Base-by-base conservation (phyloP, 2,329 filamentous ascomycete species). In the Stenocarpella maydis region DNA sequence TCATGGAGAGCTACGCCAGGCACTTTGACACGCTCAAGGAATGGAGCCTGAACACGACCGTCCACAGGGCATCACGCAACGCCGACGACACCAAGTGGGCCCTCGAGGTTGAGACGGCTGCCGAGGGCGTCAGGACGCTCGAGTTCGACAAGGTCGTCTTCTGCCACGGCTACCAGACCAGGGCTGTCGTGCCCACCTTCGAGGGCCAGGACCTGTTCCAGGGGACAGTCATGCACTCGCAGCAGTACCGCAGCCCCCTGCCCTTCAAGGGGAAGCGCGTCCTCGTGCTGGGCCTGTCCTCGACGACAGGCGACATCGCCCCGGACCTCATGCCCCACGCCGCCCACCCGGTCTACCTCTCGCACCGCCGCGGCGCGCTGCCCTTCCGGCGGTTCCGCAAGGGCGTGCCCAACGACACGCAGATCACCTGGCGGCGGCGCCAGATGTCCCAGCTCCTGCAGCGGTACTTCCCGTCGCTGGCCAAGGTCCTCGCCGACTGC, bases 1-100 rank as follows among this genome's bases (percentile, higher is more conserved):
- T 80, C 15, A 73, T 80, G 4, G 76, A 79, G 52, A 72, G 71
- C 60, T 81, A 80, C 43, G 76, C 74, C 4, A 71, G 76, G 37
- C 77, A 80, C 70, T 81, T 80, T 65, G 71, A 74, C 43, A 71
- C 80, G 6, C 41, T 70, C 1, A 65, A 72, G 6, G 72, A 66
- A 19, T 72, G 79, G 12, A 75, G 75, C 3, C 71, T 81, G 6
- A 73, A 72, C 9, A 75, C 75, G 1, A 45, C 58, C 0, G 73
- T 80, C 4, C 71, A 28, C 0, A 66, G 55, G 1, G 70, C 79
- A 0, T 53, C 47, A 10, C 74, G 73, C 21, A 74, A 77, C 24
- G 67, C 73, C 0, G 63, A 54, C n/a, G 28, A 67, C 0, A 54
- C 71, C 2, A 72, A 69, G 10, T 81, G 79, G 79, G 54, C 74